Evolutionary conservation across 495 filamentous ascomycete genomes (phyloP).

Genomic region (Sphaerosporella brunnea): DNA sequence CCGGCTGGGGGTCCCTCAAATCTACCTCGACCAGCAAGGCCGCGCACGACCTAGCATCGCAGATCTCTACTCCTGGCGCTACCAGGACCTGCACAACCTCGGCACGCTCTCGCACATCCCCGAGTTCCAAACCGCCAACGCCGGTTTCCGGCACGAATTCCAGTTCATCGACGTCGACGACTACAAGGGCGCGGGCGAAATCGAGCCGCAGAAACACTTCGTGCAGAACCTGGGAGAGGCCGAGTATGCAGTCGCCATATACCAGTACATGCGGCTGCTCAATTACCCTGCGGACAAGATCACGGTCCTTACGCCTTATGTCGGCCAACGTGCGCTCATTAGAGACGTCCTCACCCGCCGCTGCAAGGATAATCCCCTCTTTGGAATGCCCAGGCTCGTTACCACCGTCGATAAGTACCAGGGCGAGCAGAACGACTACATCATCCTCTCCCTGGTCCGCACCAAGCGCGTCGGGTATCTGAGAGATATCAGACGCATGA

Average conservation of each 20-base stretch:
- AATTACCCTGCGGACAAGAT: constrained; percentile 89
- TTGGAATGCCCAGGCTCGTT: constrained; percentile 78
- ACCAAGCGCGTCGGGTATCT: constrained; percentile 85
- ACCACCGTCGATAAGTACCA: constrained; percentile 97
- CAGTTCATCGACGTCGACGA: constrained; percentile 95
- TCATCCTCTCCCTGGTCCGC: constrained; percentile 80
- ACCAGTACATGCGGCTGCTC: constrained; percentile 91
- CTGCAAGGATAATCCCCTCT: constrained; percentile 64
- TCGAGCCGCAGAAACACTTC: constrained; percentile 85
- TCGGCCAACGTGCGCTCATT: constrained; percentile 83
- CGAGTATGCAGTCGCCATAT: constrained; percentile 89
- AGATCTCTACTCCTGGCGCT: constrained; percentile 85
- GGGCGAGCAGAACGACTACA: constrained; percentile 96
- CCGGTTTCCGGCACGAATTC: constrained; percentile 83
- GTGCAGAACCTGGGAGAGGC: constrained; percentile 95
- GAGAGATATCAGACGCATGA: constrained; percentile 81
- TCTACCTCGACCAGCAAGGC: constrained; percentile 83
- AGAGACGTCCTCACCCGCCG: constrained; percentile 74
- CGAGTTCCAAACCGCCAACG: constrained; percentile 71
- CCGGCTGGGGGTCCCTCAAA: constrained; percentile 71
- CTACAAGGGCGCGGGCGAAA: constrained; percentile 80
- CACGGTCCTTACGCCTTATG: constrained; percentile 81
- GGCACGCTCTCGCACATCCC: constrained; percentile 46
- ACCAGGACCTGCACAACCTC: constrained; percentile 61
- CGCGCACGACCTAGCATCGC: constrained; percentile 74